Conservation (phyloP, 495 filamentous ascomycete species). For the Aspergillus cavernicola region DNA sequence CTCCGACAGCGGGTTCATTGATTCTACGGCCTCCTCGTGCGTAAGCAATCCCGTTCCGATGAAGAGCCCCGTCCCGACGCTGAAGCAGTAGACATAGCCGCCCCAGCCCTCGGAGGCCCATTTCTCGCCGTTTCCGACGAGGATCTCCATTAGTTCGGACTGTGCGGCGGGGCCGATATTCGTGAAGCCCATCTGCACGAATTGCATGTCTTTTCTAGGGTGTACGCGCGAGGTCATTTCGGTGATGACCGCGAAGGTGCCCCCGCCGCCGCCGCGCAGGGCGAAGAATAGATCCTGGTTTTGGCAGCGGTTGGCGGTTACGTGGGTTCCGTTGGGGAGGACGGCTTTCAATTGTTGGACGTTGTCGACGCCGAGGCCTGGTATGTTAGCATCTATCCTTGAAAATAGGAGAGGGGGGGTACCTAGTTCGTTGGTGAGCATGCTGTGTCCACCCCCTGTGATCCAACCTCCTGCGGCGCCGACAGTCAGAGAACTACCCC, state of each 20-base stretch:
- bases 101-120: constrained; percentile 43
- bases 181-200: constrained; percentile 22
- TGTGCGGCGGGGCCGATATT: constrained; percentile 22
- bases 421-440: constrained; percentile 26
- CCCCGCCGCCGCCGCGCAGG: constrained; percentile 51
- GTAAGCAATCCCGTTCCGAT: constrained; percentile 12
- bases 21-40: neutral
- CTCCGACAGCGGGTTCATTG: constrained; percentile 2
- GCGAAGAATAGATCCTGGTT: constrained; percentile 56
- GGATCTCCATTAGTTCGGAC: constrained; percentile 24
- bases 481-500: constrained; percentile 18
- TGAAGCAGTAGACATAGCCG: constrained; percentile 27
- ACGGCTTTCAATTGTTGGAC: constrained; percentile 36
- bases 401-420: neutral
- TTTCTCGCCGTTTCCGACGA: constrained; percentile 27
- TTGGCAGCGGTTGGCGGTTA: constrained; percentile 40
- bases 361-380: constrained; percentile 29
- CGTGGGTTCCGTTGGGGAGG: constrained; percentile 42
- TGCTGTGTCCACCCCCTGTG: constrained; percentile 39
- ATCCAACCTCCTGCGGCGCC: constrained; percentile 43
- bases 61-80: neutral
- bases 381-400: neutral
- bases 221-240: constrained; percentile 20
- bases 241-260: constrained; percentile 47
- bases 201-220: constrained; percentile 28